phyloP scores from a whole-genome alignment of 2,329 filamentous ascomycete species.

The Colletotrichum lini region DNA sequence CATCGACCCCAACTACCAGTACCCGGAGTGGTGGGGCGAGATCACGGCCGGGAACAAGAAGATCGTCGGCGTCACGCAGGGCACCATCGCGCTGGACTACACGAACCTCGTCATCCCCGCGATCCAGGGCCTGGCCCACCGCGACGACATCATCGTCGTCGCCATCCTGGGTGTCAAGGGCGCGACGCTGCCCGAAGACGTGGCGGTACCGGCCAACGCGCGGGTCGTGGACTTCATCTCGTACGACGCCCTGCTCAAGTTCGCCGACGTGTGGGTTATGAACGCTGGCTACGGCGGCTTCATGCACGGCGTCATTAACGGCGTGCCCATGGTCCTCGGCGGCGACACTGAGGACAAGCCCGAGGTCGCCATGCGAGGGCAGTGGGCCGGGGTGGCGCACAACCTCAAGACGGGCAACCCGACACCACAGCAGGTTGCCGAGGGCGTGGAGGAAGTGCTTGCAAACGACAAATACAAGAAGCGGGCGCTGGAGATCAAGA shows the following conservation, averaged over 20 bases:
- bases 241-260: slow-evolving; percentile 61
- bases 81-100: slow-evolving; percentile 59
- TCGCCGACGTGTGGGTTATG: slow-evolving; percentile 61
- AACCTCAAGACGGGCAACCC: slow-evolving; percentile 58
- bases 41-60: slow-evolving; percentile 54
- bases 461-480: slow-evolving; percentile 49
- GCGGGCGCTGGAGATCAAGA: slow-evolving; percentile 49
- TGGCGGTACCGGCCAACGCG: slow-evolving; percentile 57
- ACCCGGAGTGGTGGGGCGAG: slow-evolving; percentile 62
- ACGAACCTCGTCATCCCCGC: slow-evolving; percentile 61
- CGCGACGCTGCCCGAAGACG: slow-evolving; percentile 45
- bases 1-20: slow-evolving; percentile 48
- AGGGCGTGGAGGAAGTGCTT: slow-evolving; percentile 52
- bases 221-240: slow-evolving; percentile 63
- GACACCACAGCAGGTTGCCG: slow-evolving; percentile 47
- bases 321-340: slow-evolving; percentile 63
- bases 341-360: slow-evolving; percentile 59
- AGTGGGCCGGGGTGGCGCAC: slow-evolving; percentile 60
- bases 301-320: slow-evolving; percentile 59
- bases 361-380: slow-evolving; percentile 57
- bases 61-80: slow-evolving; percentile 63
- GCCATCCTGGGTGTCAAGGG: slow-evolving; percentile 50
- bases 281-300: slow-evolving; percentile 66
- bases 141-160: slow-evolving; percentile 56
- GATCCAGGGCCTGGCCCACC: slow-evolving; percentile 57